Conservation (phyloP, 176 grass and related monocot species). For the Rhynchospora breviuscula region DNA sequence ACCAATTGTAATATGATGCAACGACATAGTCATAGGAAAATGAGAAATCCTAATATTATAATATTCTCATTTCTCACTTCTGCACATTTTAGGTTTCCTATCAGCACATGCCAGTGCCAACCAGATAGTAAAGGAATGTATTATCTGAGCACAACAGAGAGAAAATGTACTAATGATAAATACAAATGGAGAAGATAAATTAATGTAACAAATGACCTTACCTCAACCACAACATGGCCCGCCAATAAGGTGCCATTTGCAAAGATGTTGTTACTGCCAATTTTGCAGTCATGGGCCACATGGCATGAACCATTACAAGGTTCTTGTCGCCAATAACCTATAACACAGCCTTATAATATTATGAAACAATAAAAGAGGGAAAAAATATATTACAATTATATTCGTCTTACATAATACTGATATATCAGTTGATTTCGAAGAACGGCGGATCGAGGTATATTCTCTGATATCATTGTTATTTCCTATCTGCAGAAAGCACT, state of each 20-base stretch:
- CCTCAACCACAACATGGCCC: constrained; percentile 84
- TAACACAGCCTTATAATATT: neutral
- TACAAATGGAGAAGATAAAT: constrained; percentile 8
- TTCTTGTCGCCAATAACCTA: constrained; percentile 91
- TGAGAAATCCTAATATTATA: too few species aligned
- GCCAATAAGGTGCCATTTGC: constrained; percentile 82
- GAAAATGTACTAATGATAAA: neutral
- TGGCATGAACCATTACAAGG: constrained; percentile 84
- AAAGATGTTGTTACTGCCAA: constrained; percentile 90
- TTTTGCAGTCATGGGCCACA: constrained; percentile 92
- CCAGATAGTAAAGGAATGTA: neutral
- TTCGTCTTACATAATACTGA: constrained; percentile 51
- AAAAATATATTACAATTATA: constrained; percentile 15
- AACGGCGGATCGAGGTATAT: constrained; percentile 67
- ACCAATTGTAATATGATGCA: constrained; percentile 5
- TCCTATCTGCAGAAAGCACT: constrained; percentile 77
- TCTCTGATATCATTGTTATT: constrained; percentile 83
- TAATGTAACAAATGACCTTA: constrained; percentile 37
- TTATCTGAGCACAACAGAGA: neutral
- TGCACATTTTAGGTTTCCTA: neutral
- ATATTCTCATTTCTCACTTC: neutral
- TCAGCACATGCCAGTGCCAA: neutral
- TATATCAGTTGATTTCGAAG: constrained; percentile 60
- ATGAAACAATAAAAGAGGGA: neutral
- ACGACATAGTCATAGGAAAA: constrained; percentile 6